Evolutionary conservation across 148 eudicot genomes (phyloP).

Genomic region (Camellia granthamiana): DNA sequence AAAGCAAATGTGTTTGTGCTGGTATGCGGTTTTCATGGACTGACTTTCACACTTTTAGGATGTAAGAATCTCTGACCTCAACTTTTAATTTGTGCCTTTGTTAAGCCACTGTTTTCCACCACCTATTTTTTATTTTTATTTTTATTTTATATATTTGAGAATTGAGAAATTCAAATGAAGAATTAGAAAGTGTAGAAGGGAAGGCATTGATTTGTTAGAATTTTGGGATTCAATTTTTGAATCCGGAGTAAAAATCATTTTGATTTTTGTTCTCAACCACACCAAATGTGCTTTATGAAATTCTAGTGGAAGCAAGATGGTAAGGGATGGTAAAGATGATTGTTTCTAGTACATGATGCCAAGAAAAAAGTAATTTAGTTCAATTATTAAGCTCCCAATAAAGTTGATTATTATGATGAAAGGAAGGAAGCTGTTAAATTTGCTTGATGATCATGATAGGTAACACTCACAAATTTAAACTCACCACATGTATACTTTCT

Average conservation of each 20-base stretch:
- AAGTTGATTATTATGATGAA: no score
- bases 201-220: neutral
- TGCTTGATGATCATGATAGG: no score
- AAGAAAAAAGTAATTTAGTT: no score
- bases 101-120: no score
- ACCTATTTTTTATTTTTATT: neutral
- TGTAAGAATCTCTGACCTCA: constrained; percentile 6
- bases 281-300: neutral
- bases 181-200: neutral
- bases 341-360: no score
- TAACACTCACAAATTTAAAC: no score
- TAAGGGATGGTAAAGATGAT: no score
- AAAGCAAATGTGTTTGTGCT: neutral
- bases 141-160: no score
- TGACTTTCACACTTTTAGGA: neutral
- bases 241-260: neutral
- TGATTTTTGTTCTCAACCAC: neutral
- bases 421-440: no score
- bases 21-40: neutral
- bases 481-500: no score
- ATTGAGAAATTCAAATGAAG: neutral
- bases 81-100: neutral
- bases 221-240: neutral
- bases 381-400: no score
- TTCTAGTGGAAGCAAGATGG: no score